Evolutionary conservation across 495 filamentous ascomycete species (phyloP), one percentile per base, ranked within the genome.

Genomic region (Aspergillus egyptiacus): DNA sequence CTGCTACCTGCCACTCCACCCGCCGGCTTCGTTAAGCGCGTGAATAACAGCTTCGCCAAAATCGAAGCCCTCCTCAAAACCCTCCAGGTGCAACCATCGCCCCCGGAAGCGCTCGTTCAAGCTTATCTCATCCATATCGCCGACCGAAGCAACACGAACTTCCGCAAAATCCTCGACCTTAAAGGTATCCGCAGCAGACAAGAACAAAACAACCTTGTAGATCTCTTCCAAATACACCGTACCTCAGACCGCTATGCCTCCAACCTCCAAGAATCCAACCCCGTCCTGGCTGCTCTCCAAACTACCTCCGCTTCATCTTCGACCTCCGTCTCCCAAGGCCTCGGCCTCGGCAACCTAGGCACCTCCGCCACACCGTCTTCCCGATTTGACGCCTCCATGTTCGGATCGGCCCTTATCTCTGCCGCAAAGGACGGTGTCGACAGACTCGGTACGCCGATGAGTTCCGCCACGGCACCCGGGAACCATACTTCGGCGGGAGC

Each of bases 121-220:
- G 94, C 91, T 37, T 98, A 98, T 66, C 81, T 97, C 25, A 88
- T 94, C 62, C 87, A 95, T 68, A 90, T 97, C 54, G 87, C 83
- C 57, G 90, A 95, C 71, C 79, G 81, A 39, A 90, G 84, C 64
- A 87, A 96, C 63, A 79, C 84, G 51, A 98, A 98, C 72, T 98
- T 98, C 81, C 82, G 85, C 54, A 96, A 95, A 68, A 86, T 98
- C 50, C 84, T 98, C 30, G 93, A 98, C 38, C 77, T 96, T 53
- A 95, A 96, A 60, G 88, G 87, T 48, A 84, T 96, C 51, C 78
- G 86, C 56, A 71, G 69, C 48, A 86, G 85, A 51, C 75, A 77
- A 52, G 91, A 97, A 51, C 91, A 97, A 57, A 67, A 80, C 8
- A 77, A 84, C 48, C 82, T 98, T 5, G 70, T 95, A 28, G 93